These are phyloP conservation scores for Falciphora oryzae DNA, from an alignment of 2,329 filamentous ascomycete genomes.

Conservation along the genomic window DNA sequence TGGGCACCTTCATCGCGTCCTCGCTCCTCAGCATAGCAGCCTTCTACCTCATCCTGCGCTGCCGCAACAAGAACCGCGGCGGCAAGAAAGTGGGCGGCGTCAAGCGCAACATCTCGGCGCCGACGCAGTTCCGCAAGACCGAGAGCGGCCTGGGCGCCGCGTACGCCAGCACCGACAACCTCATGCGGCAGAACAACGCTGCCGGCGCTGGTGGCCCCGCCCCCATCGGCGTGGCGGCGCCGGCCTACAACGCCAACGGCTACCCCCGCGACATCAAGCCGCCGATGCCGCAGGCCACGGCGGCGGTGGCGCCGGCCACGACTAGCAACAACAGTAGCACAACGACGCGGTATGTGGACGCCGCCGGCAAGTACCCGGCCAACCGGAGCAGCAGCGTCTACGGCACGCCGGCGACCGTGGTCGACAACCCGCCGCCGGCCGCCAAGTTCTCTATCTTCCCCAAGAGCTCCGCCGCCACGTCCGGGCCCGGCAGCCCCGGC, in stretches of 20 bases:
- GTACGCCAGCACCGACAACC: constrained; percentile 11
- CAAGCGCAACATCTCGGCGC: constrained; percentile 18
- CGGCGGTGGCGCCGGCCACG: no score
- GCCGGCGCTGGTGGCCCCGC: background rate
- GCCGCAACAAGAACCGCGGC: constrained; percentile 15
- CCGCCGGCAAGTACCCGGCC: background rate
- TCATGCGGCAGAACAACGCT: background rate
- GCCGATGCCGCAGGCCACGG: constrained; percentile 7
- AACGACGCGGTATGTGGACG: background rate
- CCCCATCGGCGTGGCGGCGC: background rate
- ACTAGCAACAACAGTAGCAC: background rate
- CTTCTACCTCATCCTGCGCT: constrained; percentile 30
- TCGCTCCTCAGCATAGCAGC: constrained; percentile 32
- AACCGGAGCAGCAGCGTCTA: constrained; percentile 9
- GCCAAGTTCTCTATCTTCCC: constrained; percentile 22
- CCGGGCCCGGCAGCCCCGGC: constrained; percentile 6
- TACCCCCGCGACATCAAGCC: constrained; percentile 23
- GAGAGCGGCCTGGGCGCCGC: constrained; percentile 11
- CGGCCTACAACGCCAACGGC: constrained; percentile 11
- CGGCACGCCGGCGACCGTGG: constrained; percentile 6
- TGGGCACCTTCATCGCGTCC: constrained; percentile 36
- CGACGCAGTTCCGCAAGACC: constrained; percentile 16
- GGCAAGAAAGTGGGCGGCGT: background rate
- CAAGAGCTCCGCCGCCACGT: constrained; percentile 11
- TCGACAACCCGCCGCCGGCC: constrained; percentile 13